These are phyloP conservation scores for Claviceps sorghi DNA, from an alignment of 2,329 filamentous ascomycete species.

Conservation along the genomic window DNA sequence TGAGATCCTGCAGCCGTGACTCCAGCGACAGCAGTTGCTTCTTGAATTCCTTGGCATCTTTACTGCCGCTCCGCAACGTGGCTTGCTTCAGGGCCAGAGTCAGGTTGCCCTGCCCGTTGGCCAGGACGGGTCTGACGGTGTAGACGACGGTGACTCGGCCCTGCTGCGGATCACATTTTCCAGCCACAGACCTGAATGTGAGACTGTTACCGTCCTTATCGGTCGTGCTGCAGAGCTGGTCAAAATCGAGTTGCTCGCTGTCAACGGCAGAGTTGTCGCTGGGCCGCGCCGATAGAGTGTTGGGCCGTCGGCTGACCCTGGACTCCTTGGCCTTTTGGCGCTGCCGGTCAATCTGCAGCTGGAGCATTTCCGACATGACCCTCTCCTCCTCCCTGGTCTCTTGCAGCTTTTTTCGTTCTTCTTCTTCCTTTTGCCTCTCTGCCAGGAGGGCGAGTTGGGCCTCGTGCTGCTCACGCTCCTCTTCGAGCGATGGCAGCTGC, in stretches of 20 bases:
- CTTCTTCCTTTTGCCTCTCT: slow-evolving; percentile 37
- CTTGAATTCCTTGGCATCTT: slow-evolving; percentile 51
- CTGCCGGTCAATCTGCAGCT: slow-evolving; percentile 56
- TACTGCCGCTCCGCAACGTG: slow-evolving; percentile 39
- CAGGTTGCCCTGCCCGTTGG: slow-evolving; percentile 38
- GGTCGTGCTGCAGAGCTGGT: slow-evolving; percentile 48
- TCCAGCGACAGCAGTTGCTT: slow-evolving; percentile 66
- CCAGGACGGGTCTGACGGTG: slow-evolving; percentile 54
- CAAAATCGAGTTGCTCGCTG: slow-evolving; percentile 40
- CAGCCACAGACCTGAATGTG: slow-evolving; percentile 56
- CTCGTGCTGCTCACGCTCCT: slow-evolving; percentile 75
- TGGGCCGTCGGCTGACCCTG: slow-evolving; percentile 43
- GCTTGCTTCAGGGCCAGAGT: slow-evolving; percentile 64
- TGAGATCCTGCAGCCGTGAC: slow-evolving; percentile 59
- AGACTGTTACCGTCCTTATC: slow-evolving; percentile 49
- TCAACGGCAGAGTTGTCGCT: slow-evolving; percentile 16
- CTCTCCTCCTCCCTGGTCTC: slow-evolving; percentile 55
- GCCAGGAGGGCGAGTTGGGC: slow-evolving; percentile 50
- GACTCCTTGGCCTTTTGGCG: slow-evolving; percentile 49
- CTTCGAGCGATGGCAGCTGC: slow-evolving; percentile 71
- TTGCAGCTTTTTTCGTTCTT: slow-evolving; percentile 37
- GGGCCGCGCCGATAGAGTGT: slow-evolving; percentile 17
- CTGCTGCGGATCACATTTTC: slow-evolving; percentile 50
- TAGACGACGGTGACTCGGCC: slow-evolving; percentile 55
- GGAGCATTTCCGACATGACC: slow-evolving; percentile 53